Evolutionary conservation across 31 red algal genomes (phyloP).

Genomic region (Odonthalia washingtoniensis): DNA sequence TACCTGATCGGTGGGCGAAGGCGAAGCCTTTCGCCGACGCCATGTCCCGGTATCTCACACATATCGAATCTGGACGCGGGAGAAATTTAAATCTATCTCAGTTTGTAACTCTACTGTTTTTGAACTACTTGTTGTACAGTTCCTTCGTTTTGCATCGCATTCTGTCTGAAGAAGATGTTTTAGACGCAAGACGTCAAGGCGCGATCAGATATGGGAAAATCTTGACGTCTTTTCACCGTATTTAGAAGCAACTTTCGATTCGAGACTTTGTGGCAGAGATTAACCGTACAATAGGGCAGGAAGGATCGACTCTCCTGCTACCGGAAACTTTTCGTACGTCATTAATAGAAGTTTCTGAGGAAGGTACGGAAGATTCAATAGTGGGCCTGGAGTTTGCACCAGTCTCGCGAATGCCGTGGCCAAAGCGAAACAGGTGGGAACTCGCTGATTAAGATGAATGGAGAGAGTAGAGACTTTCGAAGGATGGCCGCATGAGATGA

Average conservation of each 20-base stretch:
- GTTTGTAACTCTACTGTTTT: neutral
- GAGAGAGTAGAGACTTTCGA: no score
- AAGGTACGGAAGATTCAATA: neutral
- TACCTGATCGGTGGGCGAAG: neutral
- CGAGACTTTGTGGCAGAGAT: no score
- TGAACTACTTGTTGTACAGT: neutral
- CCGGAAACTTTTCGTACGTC: constrained; percentile 5
- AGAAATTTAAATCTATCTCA: constrained; percentile 17
- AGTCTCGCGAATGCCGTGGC: neutral
- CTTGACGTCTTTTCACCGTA: neutral
- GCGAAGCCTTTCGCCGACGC: neutral
- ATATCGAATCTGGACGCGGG: no score
- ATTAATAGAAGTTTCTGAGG: neutral
- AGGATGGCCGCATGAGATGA: no score
- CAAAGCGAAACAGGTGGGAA: neutral
- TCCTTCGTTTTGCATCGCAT: neutral
- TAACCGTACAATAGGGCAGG: no score
- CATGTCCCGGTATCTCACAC: no score
- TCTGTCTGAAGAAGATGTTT: neutral
- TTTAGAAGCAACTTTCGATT: neutral
- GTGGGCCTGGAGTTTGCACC: neutral
- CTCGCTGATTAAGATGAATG: neutral
- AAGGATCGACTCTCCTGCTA: neutral
- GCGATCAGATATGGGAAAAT: neutral
- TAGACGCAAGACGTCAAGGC: neutral